Evolutionary conservation across 257 asterid species (phyloP), one percentile per base, ranked within the genome.

Genomic region (Nicotiana benthamiana): DNA sequence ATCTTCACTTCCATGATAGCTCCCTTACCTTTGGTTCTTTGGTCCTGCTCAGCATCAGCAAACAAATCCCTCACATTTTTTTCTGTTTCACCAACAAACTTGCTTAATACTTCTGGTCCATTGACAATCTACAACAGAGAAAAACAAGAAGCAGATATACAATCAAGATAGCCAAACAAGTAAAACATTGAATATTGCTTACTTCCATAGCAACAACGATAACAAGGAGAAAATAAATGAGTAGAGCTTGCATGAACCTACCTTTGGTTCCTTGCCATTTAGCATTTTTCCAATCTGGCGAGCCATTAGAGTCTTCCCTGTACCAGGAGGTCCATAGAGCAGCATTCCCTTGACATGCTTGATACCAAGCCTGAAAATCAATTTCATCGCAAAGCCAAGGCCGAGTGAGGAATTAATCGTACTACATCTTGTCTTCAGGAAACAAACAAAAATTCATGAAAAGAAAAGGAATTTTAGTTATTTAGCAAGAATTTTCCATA

Each of bases 301-400:
- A 82, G 99, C 99, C 96, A 96, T 94, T 77, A 96, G 88, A 70
- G 99, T 96, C 92, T 96, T 96, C 67, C 99, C 99, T 80, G 99
- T 96, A 84, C 99, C 99, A 88, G 99, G 99, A 83, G 99, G 99
- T 82, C 99, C 99, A 85, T 67, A 87, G 64, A 96, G 98, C 85
- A 96, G 90, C 98, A 96, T 96, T 86, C 99, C 99, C 83, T 96
- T 96, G 61, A 96, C 99, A 86, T 96, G 99, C 88, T 92, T 94
- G 90, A 96, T 94, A 67, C 99, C 99, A 83, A 96, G 90, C 83
- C 99, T 96, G 85, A 60, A 84, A 87, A 32, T 74, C 53, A 81
- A 80, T 22, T 75, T 34, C n/a, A 80, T 75, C 75, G 46, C 85
- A 34, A 53, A 62, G 79, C 80, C 52, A 78, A 56, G 75, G 75